Conservation (phyloP, 164 flowering plant species). For the Annona cherimola region DNA sequence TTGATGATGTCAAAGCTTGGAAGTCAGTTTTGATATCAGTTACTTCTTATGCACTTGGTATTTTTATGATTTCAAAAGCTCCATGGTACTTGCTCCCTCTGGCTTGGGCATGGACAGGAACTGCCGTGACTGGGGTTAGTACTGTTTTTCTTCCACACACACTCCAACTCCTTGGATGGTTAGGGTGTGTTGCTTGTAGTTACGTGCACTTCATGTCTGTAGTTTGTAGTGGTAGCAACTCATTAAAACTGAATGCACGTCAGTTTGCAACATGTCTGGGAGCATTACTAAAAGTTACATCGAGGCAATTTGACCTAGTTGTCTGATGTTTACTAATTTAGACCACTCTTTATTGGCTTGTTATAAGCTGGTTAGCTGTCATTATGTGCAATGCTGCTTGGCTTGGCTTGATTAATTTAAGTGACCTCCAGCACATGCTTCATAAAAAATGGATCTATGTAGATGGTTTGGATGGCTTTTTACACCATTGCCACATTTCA, state of each 20-base stretch:
- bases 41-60: slow-evolving; percentile 74
- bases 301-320: neutral
- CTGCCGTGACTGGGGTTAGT: slow-evolving; percentile 89
- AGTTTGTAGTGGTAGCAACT: too few relatives aligned
- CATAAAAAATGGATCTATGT: neutral
- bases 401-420: neutral
- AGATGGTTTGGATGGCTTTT: neutral
- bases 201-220: neutral
- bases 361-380: neutral
- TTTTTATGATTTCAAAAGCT: slow-evolving; percentile 75
- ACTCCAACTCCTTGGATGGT: neutral
- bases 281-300: neutral
- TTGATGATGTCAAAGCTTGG: slow-evolving; percentile 81
- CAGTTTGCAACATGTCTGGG: neutral
- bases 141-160: neutral
- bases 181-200: neutral
- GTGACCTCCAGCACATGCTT: neutral
- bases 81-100: slow-evolving; percentile 98
- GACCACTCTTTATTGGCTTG: neutral
- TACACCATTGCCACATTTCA: neutral
- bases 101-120: slow-evolving; percentile 99
- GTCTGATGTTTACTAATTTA: neutral
- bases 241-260: too few relatives aligned
- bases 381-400: neutral
- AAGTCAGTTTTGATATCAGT: slow-evolving; percentile 63